Evolutionary conservation across 129 eudicot species (phyloP), one percentile per base, ranked within the genome.

Genomic region (Logfia minima): DNA sequence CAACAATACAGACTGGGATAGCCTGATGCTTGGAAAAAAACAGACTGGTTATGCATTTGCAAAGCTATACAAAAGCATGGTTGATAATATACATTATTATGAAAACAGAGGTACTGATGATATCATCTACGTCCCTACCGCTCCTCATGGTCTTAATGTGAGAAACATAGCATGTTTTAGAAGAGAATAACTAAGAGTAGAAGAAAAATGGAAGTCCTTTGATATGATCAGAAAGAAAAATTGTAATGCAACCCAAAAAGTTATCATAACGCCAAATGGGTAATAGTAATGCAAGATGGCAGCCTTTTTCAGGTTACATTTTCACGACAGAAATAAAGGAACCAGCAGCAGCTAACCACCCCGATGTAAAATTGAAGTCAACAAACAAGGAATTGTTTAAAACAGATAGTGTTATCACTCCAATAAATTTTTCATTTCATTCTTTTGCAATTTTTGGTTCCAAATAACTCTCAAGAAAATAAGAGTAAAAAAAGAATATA

Each of bases 41-140:
- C 1, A 48, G 52, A 70, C 52, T 8, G 37, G 19, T 70, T 43
- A 70, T 45, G 71, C 71, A 45, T 60, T 29, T 61, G 24, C 66
- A 28, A 45, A 28, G 62, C 70, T 28, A 70, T n/a, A 29, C 41
- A 39, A 78, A 18, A 70, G 39, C 68, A 64, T 23, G 16, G 5
- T 51, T 23, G 51, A 21, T 16, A 21, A 14, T 48, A 48, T 48
- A 48, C n/a, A 48, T 48, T 3, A 48, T 48, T 48, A 48, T 6
- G 55, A 48, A 48, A 14, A 48, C 1, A 4, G n/a, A 48, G 55
- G 5, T 11, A 1, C 0, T 48, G n/a, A 48, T 13, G 5, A 14
- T 48, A 13, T 48, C 55, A 14, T 48, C n/a, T 14, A 48, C 11
- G 1, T 48, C n/a, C 55, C 18, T 14, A 48, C 55, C 55, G 5